These are phyloP conservation scores for Pyracantha coccinea DNA, from an alignment of 331 rosid genomes.

Conservation along the genomic window DNA sequence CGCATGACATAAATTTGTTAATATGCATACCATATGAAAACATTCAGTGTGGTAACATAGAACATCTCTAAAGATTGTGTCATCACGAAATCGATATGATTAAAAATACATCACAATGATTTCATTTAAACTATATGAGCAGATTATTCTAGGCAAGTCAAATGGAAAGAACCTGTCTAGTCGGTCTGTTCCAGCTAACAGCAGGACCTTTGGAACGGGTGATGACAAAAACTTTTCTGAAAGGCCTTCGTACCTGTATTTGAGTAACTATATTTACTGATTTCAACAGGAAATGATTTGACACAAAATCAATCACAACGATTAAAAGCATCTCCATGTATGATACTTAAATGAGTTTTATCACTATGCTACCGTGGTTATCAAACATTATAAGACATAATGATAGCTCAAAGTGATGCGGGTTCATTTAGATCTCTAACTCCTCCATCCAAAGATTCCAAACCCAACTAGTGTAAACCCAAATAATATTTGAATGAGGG, in stretches of 20 bases:
- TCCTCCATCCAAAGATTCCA: background rate
- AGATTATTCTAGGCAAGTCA: background rate
- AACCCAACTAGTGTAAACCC: background rate
- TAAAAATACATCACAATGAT: background rate
- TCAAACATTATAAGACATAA: background rate
- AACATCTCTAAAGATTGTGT: background rate
- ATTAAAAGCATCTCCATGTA: background rate
- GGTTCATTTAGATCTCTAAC: background rate
- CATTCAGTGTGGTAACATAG: background rate
- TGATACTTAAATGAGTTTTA: background rate
- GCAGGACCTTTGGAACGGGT: constrained; percentile 84
- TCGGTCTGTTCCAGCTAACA: constrained; percentile 95
- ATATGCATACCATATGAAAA: background rate
- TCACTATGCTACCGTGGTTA: background rate
- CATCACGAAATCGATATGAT: constrained; percentile 3
- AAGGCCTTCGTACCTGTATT: constrained; percentile 93
- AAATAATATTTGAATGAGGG: background rate
- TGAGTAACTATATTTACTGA: background rate
- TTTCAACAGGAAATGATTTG: background rate
- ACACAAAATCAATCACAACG: background rate
- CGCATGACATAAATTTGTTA: background rate
- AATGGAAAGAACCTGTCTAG: constrained; percentile 62
- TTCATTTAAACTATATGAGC: background rate
- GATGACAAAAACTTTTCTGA: constrained; percentile 74
- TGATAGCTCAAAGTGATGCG: background rate